Percentiles rank a stretch among this genome's conserved stretches.
Conservation (phyloP, 768 basidiomycete genomes). For the Suillus subluteus region DNA sequence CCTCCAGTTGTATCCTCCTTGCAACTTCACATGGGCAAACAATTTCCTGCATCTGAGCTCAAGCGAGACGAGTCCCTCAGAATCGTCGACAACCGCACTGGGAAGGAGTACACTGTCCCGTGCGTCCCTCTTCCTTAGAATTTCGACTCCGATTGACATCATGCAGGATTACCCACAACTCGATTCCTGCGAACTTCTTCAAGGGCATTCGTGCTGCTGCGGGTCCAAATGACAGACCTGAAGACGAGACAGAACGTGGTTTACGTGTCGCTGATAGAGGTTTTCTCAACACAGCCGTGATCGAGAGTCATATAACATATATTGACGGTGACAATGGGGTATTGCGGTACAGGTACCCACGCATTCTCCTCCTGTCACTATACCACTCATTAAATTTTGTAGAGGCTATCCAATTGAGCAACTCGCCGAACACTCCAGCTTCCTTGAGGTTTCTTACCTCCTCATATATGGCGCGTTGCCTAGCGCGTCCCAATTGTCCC, state of each 20-base stretch:
- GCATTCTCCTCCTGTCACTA: conserved; percentile 3
- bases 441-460: conserved; percentile 84
- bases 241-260: conserved; percentile 85
- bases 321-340: conserved; percentile 91
- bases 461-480: conserved; percentile 89
- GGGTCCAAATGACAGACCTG: conserved; percentile 64
- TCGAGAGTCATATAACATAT: conserved; percentile 82
- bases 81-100: conserved; percentile 84
- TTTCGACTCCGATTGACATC: neutral
- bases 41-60: conserved; percentile 21
- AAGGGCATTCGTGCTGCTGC: conserved; percentile 68
- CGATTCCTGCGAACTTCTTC: conserved; percentile 80
- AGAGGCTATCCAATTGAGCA: conserved; percentile 95
- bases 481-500: conserved; percentile 54
- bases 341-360: conserved; percentile 68
- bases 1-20: neutral
- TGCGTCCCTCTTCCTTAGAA: conserved; percentile 41
- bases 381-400: conserved; percentile 14
- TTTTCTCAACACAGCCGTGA: conserved; percentile 82
- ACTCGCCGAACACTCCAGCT: conserved; percentile 76
- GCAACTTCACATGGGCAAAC: conserved; percentile 29
- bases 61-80: conserved; percentile 48
- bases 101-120: conserved; percentile 75
- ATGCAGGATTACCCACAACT: conserved; percentile 76
- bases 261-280: conserved; percentile 80